phyloP scores from a whole-genome alignment of 495 filamentous ascomycete genomes.

The Tetracladium marchalianum region DNA sequence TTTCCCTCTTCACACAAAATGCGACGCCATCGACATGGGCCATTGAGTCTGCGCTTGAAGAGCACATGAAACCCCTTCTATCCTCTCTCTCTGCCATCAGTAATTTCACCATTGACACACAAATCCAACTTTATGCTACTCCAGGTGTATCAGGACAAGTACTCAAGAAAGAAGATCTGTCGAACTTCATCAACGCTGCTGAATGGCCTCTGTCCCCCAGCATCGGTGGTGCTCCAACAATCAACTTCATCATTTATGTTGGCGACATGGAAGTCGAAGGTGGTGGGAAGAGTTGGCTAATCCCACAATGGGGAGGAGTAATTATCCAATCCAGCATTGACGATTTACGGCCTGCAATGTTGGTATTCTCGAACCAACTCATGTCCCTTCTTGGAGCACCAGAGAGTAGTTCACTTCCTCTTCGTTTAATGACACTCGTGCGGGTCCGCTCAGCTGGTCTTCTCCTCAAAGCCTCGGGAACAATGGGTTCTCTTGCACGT shows the following conservation, averaged over 20 bases:
- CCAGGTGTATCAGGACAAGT: slow-evolving; percentile 62
- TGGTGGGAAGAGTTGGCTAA: slow-evolving; percentile 77
- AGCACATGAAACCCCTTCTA: slow-evolving; percentile 75
- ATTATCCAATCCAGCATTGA: slow-evolving; percentile 25
- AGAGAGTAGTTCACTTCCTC: slow-evolving; percentile 64
- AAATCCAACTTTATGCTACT: slow-evolving; percentile 85
- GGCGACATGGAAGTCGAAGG: slow-evolving; percentile 55
- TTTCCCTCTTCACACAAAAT: slow-evolving; percentile 82
- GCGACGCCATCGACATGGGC: slow-evolving; percentile 80
- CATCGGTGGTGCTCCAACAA: slow-evolving; percentile 82
- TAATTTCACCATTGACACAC: slow-evolving; percentile 94
- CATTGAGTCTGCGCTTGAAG: slow-evolving; percentile 69
- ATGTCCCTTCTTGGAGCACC: slow-evolving; percentile 83
- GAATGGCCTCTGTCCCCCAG: slow-evolving; percentile 96
- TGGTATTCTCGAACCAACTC: slow-evolving; percentile 88
- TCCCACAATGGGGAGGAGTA: slow-evolving; percentile 96
- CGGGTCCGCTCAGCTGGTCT: slow-evolving; percentile 80
- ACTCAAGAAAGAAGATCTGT: slow-evolving; percentile 76
- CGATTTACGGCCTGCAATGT: slow-evolving; percentile 64
- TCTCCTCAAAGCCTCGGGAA: slow-evolving; percentile 82
- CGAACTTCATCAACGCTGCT: slow-evolving; percentile 91
- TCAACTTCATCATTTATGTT: slow-evolving; percentile 92
- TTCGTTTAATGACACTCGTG: slow-evolving; percentile 74
- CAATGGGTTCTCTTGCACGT: slow-evolving; percentile 83
- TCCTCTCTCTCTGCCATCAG: slow-evolving; percentile 70